Evolutionary conservation across 164 flowering plant species (phyloP), one percentile per base, ranked within the genome.

Genomic region (Stephania yunnanensis): DNA sequence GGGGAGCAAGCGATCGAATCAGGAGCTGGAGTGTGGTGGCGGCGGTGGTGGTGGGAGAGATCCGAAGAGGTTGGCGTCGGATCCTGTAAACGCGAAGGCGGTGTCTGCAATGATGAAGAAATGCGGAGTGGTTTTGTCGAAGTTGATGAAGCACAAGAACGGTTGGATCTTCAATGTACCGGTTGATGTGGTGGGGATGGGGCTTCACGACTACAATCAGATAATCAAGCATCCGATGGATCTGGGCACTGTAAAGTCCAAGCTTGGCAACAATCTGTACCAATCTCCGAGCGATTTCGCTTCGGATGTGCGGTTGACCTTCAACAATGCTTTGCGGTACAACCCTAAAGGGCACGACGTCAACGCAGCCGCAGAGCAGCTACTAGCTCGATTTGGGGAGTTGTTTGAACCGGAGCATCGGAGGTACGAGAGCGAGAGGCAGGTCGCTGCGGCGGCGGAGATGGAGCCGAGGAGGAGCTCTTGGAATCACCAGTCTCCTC

Each of bases 161-260:
- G 78, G 87, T 5, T 88, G 87, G 84, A 74, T 90, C 44, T 93
- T 93, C 73, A 89, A 90, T 46, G 46, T 19, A 0, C 97, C 96
- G 0, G 98, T 92, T 2, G 96, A 92, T 80, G 93, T 84, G 0
- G 87, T 78, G 2, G 89, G 84, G 0, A 17, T 92, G 82, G 88
- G 87, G 9, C 89, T 94, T 61, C 93, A 91, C 65, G 97, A 94
- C 78, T 94, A 94, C 73, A 46, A 83, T 45, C 82, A 81, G 78
- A 87, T 94, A 17, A 82, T 94, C 68, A 88, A 86, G 83, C 74
- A 77, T 11, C 97, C 98, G 8, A 94, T 94, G 98, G 98, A 94
- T 88, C 87, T 94, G 2, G 98, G 98, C 1, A 87, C 93, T 0
- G 95, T 91, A 36, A 92, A 91, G 67, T 45, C 80, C 44, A 94